Base-by-base conservation (phyloP, 495 filamentous ascomycete species). In the Chaetomidium leptoderma region DNA sequence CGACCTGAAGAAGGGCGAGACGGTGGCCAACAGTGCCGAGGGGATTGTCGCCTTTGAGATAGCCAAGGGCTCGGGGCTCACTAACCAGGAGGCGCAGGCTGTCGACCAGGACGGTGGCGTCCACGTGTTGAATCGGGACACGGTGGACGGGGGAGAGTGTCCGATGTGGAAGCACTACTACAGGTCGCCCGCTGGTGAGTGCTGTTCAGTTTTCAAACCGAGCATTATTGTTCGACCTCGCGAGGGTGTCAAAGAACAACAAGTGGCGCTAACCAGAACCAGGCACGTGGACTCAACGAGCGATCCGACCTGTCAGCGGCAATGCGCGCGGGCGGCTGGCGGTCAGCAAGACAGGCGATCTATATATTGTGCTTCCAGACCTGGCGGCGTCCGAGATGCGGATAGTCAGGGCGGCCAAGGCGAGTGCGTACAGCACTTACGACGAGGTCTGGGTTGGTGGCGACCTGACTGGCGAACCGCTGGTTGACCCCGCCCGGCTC, bases 1-100 rank as follows among this genome's bases (percentile, higher is more conserved):
- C 2, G 64, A 71, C 24, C 33, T 76, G 45, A 60, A 7, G 11
- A 59, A 57, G 24, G 70, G 70, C 6, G 64, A 67, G n/a, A 67
- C 69, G 13, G 68, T 80, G 16, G 51, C 55, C 2, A 76, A 74
- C 0, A 60, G 66, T 7, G 50, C 66, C 6, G 42, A 51, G 7
- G 77, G 76, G 0, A 73, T 76, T 39, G 53, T 68, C 2, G 77
- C 72, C 2, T 75, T 75, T 33, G 56, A 57, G 4, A 73, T 79
- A 24, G 68, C 71, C 8, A 77, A 74, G 58, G 64, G 63, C 0
- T 69, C 59, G 11, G 76, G 78, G 0, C 63, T 80, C 26, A 63
- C 70, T 46, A 80, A 79, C 39, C 77, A 81, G 62, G 77, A 81
- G 63, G 72, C 72, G 19, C 75, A 81, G 55, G 67, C 72, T 1